These are phyloP conservation scores for Sporothrix phasma DNA, from an alignment of 2,329 filamentous ascomycete genomes.

Conservation along the genomic window DNA sequence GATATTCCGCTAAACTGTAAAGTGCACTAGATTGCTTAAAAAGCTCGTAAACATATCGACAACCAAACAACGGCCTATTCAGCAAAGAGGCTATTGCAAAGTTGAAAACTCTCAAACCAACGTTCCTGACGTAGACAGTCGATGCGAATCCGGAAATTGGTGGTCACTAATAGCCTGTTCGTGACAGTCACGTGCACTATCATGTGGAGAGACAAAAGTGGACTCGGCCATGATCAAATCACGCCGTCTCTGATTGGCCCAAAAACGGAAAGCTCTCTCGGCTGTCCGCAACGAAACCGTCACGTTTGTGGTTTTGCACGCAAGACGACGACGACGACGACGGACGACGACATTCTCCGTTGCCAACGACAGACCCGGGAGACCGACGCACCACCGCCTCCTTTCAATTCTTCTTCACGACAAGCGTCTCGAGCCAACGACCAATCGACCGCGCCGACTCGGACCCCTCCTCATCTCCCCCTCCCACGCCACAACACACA, in stretches of 20 bases:
- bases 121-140: no score
- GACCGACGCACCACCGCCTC: neutral
- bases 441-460: neutral
- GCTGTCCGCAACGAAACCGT: neutral
- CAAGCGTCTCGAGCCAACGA: neutral
- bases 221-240: neutral
- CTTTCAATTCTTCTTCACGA: neutral
- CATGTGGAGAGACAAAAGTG: neutral
- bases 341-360: neutral
- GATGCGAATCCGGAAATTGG: neutral
- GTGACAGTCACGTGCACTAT: neutral
- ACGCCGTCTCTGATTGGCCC: slow-evolving; percentile 7
- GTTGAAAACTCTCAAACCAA: no score
- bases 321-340: neutral
- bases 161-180: neutral
- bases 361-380: neutral
- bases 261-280: neutral
- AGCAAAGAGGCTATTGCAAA: no score
- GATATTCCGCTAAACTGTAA: no score
- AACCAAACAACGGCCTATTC: no score
- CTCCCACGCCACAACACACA: neutral
- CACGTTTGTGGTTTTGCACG: slow-evolving; percentile 3
- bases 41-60: no score
- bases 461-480: neutral
- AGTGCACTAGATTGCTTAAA: no score